A percentile compares a stretch with the other conserved stretches of the same genome.
phyloP scores from a whole-genome alignment of 768 basidiomycete species.

The Mycena pura region DNA sequence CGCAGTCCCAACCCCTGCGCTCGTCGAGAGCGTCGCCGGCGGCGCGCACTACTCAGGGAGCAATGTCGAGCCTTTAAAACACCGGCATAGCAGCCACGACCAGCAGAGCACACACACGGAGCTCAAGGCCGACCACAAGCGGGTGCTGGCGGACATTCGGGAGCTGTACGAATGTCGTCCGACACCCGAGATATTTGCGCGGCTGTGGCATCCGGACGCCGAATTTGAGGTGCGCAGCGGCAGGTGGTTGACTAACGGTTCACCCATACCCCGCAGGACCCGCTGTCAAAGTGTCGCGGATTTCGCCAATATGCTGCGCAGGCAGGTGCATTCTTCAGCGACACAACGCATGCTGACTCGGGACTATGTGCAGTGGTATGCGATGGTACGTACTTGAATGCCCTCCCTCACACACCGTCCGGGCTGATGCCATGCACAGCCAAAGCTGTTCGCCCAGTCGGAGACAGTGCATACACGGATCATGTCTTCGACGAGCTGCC shows the following conservation, averaged over 20 bases:
- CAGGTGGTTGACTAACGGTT: neutral
- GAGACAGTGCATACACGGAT: slow-evolving; percentile 58
- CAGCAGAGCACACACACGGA: slow-evolving; percentile 41
- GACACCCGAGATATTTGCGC: slow-evolving; percentile 56
- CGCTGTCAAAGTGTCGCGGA: slow-evolving; percentile 55
- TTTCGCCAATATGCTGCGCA: slow-evolving; percentile 59
- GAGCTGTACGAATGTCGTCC: slow-evolving; percentile 65
- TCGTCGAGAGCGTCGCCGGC: slow-evolving; percentile 64
- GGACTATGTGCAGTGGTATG: slow-evolving; percentile 54
- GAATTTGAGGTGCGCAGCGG: slow-evolving; percentile 53
- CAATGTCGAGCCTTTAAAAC: slow-evolving; percentile 46
- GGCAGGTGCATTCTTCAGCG: slow-evolving; percentile 40
- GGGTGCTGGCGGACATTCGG: slow-evolving; percentile 62
- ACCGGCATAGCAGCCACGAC: slow-evolving; percentile 45
- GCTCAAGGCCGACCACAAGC: slow-evolving; percentile 49
- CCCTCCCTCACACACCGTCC: neutral
- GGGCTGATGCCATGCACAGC: slow-evolving; percentile 41
- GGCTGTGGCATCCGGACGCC: slow-evolving; percentile 61
- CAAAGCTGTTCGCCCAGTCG: slow-evolving; percentile 60
- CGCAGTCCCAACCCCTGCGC: slow-evolving; percentile 54
- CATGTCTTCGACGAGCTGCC: slow-evolving; percentile 62
- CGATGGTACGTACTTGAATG: neutral
- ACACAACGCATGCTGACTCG: neutral
- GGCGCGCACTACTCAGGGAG: slow-evolving; percentile 69
- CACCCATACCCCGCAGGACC: slow-evolving; percentile 55